Evolutionary conservation across 345 rosid species (phyloP).

Genomic region (Punica granatum): DNA sequence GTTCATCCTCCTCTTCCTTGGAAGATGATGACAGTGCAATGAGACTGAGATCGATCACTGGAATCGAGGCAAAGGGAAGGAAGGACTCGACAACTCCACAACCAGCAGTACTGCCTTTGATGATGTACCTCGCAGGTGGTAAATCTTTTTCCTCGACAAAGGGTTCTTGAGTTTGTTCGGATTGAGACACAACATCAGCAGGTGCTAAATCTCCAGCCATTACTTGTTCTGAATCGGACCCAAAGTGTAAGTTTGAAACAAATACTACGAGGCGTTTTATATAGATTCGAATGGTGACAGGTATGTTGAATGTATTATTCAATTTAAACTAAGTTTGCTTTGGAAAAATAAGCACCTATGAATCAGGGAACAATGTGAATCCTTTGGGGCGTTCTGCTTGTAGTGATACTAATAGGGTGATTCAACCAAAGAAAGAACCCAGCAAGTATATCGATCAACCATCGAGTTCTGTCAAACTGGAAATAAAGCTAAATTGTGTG

Average conservation of each 20-base stretch:
- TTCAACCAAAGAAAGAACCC: background rate
- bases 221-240: background rate
- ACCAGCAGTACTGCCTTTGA: background rate
- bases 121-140: constrained; percentile 9
- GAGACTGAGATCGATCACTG: constrained; percentile 24
- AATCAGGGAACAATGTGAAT: background rate
- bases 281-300: background rate
- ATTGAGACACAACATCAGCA: background rate
- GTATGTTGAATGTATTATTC: no score
- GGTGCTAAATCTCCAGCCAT: background rate
- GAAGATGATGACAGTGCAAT: constrained; percentile 8
- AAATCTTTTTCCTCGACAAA: background rate
- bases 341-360: background rate
- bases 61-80: constrained; percentile 16
- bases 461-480: background rate
- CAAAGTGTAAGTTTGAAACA: background rate
- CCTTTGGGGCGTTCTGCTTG: background rate
- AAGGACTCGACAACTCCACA: constrained; percentile 1
- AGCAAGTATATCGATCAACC: background rate
- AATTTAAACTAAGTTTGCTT: background rate
- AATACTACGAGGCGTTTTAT: background rate
- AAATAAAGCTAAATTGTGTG: no score
- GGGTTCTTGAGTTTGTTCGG: background rate
- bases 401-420: background rate
- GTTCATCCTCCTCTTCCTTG: constrained; percentile 8